Evolutionary conservation across 345 rosid species (phyloP).

Genomic region (Lepidium sativum): DNA sequence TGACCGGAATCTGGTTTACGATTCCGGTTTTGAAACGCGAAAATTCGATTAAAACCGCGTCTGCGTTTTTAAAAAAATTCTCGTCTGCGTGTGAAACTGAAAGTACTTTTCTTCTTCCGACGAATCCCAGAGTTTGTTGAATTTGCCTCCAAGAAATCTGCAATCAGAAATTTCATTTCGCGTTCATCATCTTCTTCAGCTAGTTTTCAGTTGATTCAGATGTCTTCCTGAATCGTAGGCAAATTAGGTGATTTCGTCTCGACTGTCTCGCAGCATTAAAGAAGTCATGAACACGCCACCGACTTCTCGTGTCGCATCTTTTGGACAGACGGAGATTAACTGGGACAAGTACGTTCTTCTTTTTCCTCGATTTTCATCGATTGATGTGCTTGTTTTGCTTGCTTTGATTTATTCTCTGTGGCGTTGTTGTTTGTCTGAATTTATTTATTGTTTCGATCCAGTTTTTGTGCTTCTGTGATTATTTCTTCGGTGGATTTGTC

Average conservation of each 20-base stretch:
- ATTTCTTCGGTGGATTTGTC: not conserved
- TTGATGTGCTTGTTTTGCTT: not conserved
- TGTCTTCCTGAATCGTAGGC: slow-evolving; percentile 5
- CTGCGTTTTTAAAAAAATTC: slow-evolving; percentile 5
- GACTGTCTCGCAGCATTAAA: slow-evolving; percentile 1
- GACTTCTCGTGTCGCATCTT: slow-evolving; percentile 40
- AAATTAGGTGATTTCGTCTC: not conserved
- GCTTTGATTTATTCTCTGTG: not conserved
- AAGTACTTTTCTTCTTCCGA: not conserved
- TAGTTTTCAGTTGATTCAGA: not conserved
- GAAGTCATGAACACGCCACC: slow-evolving; percentile 47
- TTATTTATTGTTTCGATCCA: slow-evolving; percentile 9
- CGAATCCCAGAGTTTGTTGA: slow-evolving; percentile 11
- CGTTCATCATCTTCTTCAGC: not conserved
- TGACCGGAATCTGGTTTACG: not conserved
- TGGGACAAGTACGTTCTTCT: slow-evolving; percentile 80
- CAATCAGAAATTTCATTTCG: not conserved
- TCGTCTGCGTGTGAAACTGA: not conserved
- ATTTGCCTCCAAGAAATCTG: slow-evolving; percentile 28
- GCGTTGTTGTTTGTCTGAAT: not conserved
- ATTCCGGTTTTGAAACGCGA: slow-evolving; percentile 1
- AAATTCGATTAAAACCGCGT: not conserved
- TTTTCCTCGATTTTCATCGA: not conserved
- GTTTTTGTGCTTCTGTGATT: slow-evolving; percentile 9
- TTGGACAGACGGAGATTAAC: slow-evolving; percentile 84